phyloP scores from a whole-genome alignment of 306 rosid species.

The Carpinus fangiana region DNA sequence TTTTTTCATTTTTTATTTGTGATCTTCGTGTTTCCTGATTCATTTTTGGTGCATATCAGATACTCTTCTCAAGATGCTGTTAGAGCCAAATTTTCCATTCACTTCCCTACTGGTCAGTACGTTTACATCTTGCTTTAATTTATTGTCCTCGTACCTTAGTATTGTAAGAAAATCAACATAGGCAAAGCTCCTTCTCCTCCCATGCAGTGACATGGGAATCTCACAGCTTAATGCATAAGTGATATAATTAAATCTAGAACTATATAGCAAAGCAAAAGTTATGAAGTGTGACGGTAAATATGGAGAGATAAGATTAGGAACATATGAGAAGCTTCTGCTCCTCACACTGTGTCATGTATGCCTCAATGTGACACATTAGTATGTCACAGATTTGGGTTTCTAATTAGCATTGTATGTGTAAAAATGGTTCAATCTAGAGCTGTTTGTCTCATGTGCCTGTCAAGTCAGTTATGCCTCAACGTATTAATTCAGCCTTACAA shows the following conservation, averaged over 20 bases:
- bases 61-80: conserved; percentile 67
- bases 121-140: conserved; percentile 28
- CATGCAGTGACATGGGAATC: conserved; percentile 13
- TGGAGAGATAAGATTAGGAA: not conserved
- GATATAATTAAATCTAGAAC: not conserved
- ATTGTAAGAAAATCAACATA: conserved; percentile 14
- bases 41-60: conserved; percentile 55
- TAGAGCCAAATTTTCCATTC: conserved; percentile 76
- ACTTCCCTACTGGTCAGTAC: conserved; percentile 68
- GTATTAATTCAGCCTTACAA: conserved; percentile 25
- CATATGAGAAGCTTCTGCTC: not conserved
- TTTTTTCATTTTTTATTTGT: conserved; percentile 37
- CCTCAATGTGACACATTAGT: not conserved
- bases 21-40: conserved; percentile 46
- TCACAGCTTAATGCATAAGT: not conserved
- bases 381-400: not conserved
- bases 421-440: not conserved
- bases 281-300: not conserved
- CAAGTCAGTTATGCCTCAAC: not conserved
- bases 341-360: not conserved
- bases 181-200: conserved; percentile 13
- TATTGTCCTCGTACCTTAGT: conserved; percentile 25
- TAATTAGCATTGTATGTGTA: not conserved
- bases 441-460: not conserved
- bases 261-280: not conserved